These are phyloP conservation scores for Dioscorea zingiberensis DNA, from an alignment of 106 monocot genomes.

Conservation along the genomic window DNA sequence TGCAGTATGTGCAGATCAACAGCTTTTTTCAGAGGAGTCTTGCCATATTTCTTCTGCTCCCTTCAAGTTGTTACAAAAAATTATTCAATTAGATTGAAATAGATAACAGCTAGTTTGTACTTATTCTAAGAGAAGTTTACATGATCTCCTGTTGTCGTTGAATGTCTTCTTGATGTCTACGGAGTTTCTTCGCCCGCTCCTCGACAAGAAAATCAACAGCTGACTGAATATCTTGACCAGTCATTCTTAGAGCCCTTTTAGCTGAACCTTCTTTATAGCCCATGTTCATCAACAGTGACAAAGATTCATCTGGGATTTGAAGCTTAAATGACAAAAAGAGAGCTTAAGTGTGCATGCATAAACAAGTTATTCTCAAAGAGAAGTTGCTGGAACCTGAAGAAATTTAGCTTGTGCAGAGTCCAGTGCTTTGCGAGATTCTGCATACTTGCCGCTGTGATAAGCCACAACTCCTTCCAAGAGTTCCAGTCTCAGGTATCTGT, in stretches of 20 bases:
- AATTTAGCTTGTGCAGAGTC: conserved; percentile 75
- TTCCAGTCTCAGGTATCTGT: conserved; percentile 84
- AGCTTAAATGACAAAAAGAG: conserved; percentile 35
- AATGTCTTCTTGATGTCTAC: conserved; percentile 48
- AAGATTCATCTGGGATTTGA: conserved; percentile 84
- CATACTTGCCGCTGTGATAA: conserved; percentile 64
- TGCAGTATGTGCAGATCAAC: conserved; percentile 64
- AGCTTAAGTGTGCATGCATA: too few species aligned
- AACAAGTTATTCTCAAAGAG: too few species aligned
- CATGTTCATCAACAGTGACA: conserved; percentile 80
- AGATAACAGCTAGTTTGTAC: background rate
- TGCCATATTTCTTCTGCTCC: conserved; percentile 80
- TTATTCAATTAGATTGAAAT: background rate
- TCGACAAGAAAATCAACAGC: conserved; percentile 85
- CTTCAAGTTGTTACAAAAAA: conserved; percentile 33
- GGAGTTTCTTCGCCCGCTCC: conserved; percentile 54
- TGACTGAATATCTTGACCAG: conserved; percentile 62
- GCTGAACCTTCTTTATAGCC: conserved; percentile 72
- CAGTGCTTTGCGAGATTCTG: conserved; percentile 53
- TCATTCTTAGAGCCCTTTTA: conserved; percentile 86
- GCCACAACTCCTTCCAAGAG: conserved; percentile 95
- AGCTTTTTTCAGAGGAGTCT: conserved; percentile 66
- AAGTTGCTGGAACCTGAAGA: conserved; percentile 41
- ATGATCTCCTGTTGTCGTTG: conserved; percentile 46
- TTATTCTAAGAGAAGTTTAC: conserved; percentile 21